phyloP scores from a whole-genome alignment of 257 asterid species.

The Fraxinus excelsior region DNA sequence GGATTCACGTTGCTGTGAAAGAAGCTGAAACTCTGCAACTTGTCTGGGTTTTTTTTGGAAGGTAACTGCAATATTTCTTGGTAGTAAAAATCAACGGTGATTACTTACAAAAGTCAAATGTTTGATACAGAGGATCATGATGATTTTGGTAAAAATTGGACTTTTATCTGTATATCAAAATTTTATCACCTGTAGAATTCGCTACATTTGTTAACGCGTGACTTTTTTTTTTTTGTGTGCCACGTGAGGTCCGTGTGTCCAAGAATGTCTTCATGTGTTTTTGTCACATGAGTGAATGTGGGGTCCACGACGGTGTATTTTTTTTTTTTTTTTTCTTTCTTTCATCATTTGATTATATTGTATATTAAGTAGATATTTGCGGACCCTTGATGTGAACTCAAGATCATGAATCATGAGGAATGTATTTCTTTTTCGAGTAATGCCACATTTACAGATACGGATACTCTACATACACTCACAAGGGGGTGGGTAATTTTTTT shows the following conservation, averaged over 20 bases:
- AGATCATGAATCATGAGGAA: background rate
- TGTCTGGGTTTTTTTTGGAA: constrained; percentile 16
- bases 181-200: constrained; percentile 8
- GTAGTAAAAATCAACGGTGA: constrained; percentile 21
- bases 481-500: no score
- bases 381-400: constrained; percentile 13
- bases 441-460: no score
- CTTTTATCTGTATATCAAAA: no score
- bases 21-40: constrained; percentile 27
- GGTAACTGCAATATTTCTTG: constrained; percentile 25
- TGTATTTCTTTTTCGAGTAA: background rate
- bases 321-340: background rate
- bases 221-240: background rate
- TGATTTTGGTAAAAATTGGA: no score
- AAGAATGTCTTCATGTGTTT: constrained; percentile 20
- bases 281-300: constrained; percentile 32
- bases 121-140: background rate
- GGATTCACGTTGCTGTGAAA: constrained; percentile 23
- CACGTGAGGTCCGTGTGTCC: constrained; percentile 44
- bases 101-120: constrained; percentile 18
- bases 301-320: constrained; percentile 20
- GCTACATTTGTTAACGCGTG: constrained; percentile 12
- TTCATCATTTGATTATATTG: constrained; percentile 35
- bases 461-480: no score
- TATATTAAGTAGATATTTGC: background rate